Evolutionary conservation across 1,139 yeast species (phyloP), one percentile per base, ranked within the genome.

Genomic region (Geotrichum citri-aurantii): DNA sequence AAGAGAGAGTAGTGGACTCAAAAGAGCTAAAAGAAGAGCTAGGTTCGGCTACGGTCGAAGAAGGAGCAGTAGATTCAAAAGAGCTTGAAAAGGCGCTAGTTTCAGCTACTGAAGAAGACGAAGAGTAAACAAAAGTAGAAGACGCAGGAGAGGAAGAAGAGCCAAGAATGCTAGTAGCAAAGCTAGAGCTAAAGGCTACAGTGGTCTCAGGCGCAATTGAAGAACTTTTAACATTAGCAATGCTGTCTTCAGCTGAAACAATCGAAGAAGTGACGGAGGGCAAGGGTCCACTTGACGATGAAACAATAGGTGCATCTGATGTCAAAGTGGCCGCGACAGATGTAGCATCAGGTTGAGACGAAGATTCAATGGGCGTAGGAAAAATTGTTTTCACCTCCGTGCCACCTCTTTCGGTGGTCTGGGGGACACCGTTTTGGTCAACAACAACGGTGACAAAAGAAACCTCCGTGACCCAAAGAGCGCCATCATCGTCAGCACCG

Each of bases 401-500:
- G 23, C 61, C 48, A 1, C 53, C 31, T 56, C 14, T 8, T 54
- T 46, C 1, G 50, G 48, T 27, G 50, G 54, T 42, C 44, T 29
- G 37, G 44, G 55, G 17, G 55, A 17, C 21, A 48, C 58, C 44
- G 51, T 53, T 60, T 42, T 57, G 57, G 26, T 52, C 62, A 47
- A 53, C 55, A 17, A 55, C 59, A 50, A 54, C 56, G 50, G 57
- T 55, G 14, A 59, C 64, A 23, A 57, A 55, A 8, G 58, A 58
- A 51, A 57, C 58, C 19, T 40, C 60, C 26, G 69, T 66, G 40
- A 62, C 64, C 53, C 58, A 62, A 23, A 63, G 67, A 3, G 8
- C 8, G 37, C 27, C 37, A 11, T 17, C n/a, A n/a, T 27, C 44
- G 3, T 17, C n/a, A n/a, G 19, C 44, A 17, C 12, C 47, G 24